phyloP scores from a whole-genome alignment of 2,329 filamentous ascomycete genomes.

The Cytospora leucostoma region DNA sequence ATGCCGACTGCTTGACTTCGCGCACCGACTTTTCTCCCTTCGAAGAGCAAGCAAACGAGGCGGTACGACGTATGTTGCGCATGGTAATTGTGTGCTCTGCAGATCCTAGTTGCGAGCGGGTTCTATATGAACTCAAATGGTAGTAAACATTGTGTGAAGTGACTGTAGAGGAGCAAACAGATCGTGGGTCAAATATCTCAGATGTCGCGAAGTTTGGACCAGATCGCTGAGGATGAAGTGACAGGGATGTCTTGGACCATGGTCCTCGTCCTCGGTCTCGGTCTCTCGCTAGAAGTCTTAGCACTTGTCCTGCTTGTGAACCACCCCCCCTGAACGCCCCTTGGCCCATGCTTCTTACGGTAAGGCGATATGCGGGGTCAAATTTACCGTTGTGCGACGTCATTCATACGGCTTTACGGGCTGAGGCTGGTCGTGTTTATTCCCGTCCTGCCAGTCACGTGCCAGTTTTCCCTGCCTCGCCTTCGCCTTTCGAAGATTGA shows the following conservation, averaged over 20 bases:
- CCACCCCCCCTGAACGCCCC: neutral
- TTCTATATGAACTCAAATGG: no score
- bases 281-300: neutral
- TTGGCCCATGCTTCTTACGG: slow-evolving; percentile 1
- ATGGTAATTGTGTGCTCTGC: no score
- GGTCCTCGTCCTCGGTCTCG: neutral
- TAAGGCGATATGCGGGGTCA: neutral
- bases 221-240: neutral
- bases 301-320: neutral
- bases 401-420: neutral
- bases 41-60: no score
- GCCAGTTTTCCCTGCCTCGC: no score
- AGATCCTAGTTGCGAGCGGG: no score
- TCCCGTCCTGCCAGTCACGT: no score
- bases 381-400: neutral
- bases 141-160: no score
- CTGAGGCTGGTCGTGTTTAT: no score
- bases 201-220: neutral
- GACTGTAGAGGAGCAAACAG: no score
- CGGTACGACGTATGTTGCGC: neutral
- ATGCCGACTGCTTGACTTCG: neutral
- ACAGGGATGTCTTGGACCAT: neutral
- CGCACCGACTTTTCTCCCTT: neutral
- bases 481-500: no score
- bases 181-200: no score